Evolutionary conservation across 345 rosid species (phyloP), one percentile per base, ranked within the genome.

Genomic region (Noccaea bulbosa): DNA sequence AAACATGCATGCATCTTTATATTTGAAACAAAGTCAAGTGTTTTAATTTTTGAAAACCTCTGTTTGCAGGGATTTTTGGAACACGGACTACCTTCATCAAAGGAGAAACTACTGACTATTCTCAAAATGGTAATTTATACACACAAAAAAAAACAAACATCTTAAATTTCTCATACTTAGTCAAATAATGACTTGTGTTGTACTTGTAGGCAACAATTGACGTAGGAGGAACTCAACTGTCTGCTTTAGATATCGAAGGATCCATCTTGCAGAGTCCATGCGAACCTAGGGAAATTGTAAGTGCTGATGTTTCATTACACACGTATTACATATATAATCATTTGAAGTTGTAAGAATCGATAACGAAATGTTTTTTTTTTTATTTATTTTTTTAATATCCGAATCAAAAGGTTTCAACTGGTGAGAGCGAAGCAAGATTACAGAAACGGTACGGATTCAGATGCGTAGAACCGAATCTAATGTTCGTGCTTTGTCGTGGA

Each of bases 161-260:
- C 37, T 30, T 32, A 17, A 17, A 40, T 1, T 49, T 65, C 49
- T 67, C 7, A 5, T 14, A 30, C 40, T 34, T 32, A 32, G 9
- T 24, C 17, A 59, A 16, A 48, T 3, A 24, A n/a, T 33, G 11
- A 65, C 37, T 51, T 77, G 57, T 71, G 64, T 59, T 65, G 14
- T 85, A 92, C 95, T 59, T 65, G 14, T 85, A 92, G 96, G 95
- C 91, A 61, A 85, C 83, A 22, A 47, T 93, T 20, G 87, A 90
- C 69, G 91, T 93, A 46, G 98, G 98, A 1, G 97, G 98, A 15
- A 90, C 85, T 62, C 90, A 81, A 65, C 80, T 90, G n/a, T 88
- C 92, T 15, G 90, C 97, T 37, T 68, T 90, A 73, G 98, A 93
- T 43, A 88, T 93, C 4, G 93, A 93, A 80, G 97, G 86, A 72